These are phyloP conservation scores for Sporothrix protearum DNA, from an alignment of 2,329 filamentous ascomycete genomes.

Conservation along the genomic window DNA sequence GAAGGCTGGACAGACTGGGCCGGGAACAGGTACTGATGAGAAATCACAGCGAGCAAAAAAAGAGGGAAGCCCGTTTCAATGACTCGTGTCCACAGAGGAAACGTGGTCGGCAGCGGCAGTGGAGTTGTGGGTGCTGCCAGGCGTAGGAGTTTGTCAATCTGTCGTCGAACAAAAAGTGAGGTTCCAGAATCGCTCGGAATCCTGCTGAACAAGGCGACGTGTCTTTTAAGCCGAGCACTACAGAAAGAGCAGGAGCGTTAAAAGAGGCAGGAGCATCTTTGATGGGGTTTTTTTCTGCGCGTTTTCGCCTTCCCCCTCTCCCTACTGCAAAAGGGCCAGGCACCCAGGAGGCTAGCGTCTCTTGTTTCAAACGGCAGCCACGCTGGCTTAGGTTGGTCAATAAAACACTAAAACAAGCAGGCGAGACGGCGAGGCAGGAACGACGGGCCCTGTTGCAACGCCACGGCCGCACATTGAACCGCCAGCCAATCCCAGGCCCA, in stretches of 20 bases:
- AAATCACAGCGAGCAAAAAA: neutral
- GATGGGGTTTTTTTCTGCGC: neutral
- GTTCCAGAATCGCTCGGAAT: slow-evolving; percentile 18
- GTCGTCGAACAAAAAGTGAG: slow-evolving; percentile 5
- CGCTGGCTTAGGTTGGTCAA: neutral
- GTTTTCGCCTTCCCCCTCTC: neutral
- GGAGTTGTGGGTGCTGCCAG: neutral
- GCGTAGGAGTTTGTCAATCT: neutral
- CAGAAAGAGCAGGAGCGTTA: neutral
- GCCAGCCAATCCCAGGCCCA: neutral
- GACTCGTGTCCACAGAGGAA: neutral
- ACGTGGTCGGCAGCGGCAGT: slow-evolving; percentile 14
- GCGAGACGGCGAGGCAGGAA: neutral
- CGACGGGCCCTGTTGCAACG: neutral
- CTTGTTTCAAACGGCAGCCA: slow-evolving; percentile 17
- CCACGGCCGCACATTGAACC: neutral
- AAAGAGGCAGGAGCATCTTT: neutral
- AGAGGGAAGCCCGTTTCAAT: slow-evolving; percentile 12
- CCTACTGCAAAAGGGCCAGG: neutral
- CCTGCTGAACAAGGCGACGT: slow-evolving; percentile 25
- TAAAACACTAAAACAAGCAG: slow-evolving; percentile 1
- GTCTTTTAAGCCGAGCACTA: slow-evolving; percentile 21
- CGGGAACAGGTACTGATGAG: neutral
- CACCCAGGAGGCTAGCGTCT: slow-evolving; percentile 14
- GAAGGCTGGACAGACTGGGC: neutral